Conservation (phyloP, 345 rosid genomes). For the Gossypium anomalum region DNA sequence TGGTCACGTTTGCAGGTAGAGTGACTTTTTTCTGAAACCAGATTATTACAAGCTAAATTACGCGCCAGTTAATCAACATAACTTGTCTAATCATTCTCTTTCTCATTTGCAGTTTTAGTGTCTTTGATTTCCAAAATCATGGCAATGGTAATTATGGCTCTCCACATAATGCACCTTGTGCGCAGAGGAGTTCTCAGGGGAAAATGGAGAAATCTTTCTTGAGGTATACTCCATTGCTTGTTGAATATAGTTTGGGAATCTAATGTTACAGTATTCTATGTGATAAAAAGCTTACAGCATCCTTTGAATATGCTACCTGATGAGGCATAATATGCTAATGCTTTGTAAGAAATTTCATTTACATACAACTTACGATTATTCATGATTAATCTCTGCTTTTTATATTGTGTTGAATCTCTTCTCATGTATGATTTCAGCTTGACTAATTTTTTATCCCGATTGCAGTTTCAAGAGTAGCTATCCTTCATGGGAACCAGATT, state of each 20-base stretch:
- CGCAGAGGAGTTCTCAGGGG: slow-evolving; percentile 87
- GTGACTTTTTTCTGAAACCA: slow-evolving; percentile 3
- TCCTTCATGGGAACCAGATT: slow-evolving; percentile 83
- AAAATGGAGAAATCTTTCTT: slow-evolving; percentile 98
- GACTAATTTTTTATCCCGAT: background rate
- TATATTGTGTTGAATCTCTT: background rate
- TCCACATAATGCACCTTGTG: slow-evolving; percentile 43
- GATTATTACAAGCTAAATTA: background rate
- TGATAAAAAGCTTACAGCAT: background rate
- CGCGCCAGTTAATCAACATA: background rate
- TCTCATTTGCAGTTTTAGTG: slow-evolving; percentile 62
- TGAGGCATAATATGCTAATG: background rate
- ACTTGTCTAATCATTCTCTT: slow-evolving; percentile 5
- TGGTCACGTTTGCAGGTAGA: slow-evolving; percentile 93
- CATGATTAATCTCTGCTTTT: background rate
- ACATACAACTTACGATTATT: background rate
- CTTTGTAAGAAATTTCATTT: background rate
- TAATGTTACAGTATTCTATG: background rate
- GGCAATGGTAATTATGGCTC: slow-evolving; percentile 90
- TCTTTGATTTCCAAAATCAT: slow-evolving; percentile 78
- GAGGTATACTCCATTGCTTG: slow-evolving; percentile 35
- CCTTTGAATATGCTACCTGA: background rate
- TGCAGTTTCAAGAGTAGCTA: slow-evolving; percentile 90
- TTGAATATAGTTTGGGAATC: background rate
- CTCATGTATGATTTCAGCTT: background rate